Percentiles rank a stretch among this genome's conserved stretches.
These are phyloP conservation scores for Cutaneotrichosporon curvatum DNA, from an alignment of 1,284 basidiomycete species.

Conservation along the genomic window DNA sequence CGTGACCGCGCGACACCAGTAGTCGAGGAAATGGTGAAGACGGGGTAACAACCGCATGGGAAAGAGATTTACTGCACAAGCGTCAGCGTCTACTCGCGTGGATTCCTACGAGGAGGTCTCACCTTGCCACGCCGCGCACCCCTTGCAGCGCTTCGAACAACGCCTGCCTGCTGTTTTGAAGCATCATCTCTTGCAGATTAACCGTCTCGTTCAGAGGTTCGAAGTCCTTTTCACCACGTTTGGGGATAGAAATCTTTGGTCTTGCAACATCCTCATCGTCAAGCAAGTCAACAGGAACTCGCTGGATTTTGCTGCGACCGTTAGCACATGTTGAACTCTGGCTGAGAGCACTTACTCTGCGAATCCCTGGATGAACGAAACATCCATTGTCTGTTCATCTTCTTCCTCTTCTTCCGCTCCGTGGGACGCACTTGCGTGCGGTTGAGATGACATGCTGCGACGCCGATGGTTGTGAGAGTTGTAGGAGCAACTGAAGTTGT, in stretches of 20 bases:
- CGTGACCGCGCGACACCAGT: slow-evolving; percentile 63
- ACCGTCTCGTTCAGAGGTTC: slow-evolving; percentile 62
- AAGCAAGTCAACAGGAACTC: slow-evolving; percentile 22
- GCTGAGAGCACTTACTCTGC: slow-evolving; percentile 22
- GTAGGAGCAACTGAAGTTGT: too few relatives aligned
- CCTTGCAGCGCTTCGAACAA: slow-evolving; percentile 75
- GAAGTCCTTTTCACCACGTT: slow-evolving; percentile 91
- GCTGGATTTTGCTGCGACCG: slow-evolving; percentile 35
- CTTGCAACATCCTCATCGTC: slow-evolving; percentile 13
- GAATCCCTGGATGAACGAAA: slow-evolving; percentile 31
- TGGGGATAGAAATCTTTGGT: slow-evolving; percentile 60
- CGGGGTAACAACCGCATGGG: slow-evolving; percentile 40
- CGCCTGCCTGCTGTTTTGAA: slow-evolving; percentile 73
- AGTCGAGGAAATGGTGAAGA: slow-evolving; percentile 52
- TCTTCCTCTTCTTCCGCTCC: slow-evolving; percentile 20
- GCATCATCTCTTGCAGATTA: slow-evolving; percentile 60
- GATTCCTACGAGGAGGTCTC: too few relatives aligned
- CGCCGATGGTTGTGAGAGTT: neutral
- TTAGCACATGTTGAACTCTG: neutral
- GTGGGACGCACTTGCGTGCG: too few relatives aligned
- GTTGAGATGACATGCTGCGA: neutral
- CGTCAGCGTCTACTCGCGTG: neutral
- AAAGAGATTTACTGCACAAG: slow-evolving; percentile 40
- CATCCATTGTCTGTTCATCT: slow-evolving; percentile 27
- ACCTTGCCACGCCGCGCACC: slow-evolving; percentile 67